Percentiles rank a stretch among this genome's conserved stretches.
These are phyloP conservation scores for Carpinus viminea DNA, from an alignment of 306 rosid genomes.

Conservation along the genomic window DNA sequence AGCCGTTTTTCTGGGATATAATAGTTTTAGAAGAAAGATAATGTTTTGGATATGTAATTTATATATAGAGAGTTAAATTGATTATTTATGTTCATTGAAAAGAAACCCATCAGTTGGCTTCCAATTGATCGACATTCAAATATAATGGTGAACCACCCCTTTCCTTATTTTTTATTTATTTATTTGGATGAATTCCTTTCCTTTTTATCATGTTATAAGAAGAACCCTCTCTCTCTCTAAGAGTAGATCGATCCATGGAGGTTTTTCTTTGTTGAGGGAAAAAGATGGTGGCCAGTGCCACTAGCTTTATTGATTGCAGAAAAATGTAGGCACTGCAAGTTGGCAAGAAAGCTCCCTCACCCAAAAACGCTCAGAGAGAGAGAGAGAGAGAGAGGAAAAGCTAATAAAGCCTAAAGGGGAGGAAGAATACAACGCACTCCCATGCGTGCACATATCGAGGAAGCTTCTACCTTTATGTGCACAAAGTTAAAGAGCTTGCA, in stretches of 20 bases:
- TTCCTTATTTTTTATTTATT: too few species aligned
- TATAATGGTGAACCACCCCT: too few species aligned
- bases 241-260: constrained; percentile 36
- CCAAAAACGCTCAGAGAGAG: constrained; percentile 43
- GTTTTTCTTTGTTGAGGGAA: constrained; percentile 33
- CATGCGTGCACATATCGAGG: constrained; percentile 89
- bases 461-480: constrained; percentile 89
- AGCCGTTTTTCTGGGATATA: background rate
- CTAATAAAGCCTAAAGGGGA: constrained; percentile 84
- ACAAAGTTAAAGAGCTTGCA: constrained; percentile 52
- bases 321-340: constrained; percentile 71
- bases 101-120: constrained; percentile 31
- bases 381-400: constrained; percentile 42
- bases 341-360: constrained; percentile 63
- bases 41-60: constrained; percentile 34
- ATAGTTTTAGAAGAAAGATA: constrained; percentile 17
- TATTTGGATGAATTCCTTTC: constrained; percentile 12
- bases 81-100: background rate
- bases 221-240: constrained; percentile 7
- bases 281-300: constrained; percentile 37
- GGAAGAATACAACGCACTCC: constrained; percentile 99
- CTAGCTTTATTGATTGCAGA: constrained; percentile 90
- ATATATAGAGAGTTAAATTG: too few species aligned
- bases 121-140: constrained; percentile 17
- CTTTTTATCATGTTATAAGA: background rate